Percentiles rank a stretch among this genome's conserved stretches.
Evolutionary conservation across 768 basidiomycete genomes (phyloP).

Genomic region (Lentinula aciculospora): DNA sequence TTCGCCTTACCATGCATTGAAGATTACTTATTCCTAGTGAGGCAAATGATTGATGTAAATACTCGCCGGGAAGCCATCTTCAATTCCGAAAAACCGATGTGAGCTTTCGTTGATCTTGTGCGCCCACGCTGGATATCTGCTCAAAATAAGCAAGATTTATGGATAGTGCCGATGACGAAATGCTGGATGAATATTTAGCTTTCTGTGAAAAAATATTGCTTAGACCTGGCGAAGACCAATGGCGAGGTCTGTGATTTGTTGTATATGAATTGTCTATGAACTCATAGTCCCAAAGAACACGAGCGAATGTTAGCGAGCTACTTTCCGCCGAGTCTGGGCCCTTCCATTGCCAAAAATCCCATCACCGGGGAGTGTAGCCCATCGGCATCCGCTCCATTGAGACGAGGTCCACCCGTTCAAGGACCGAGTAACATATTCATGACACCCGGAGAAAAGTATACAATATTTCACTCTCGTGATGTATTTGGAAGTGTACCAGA

Average conservation of each 20-base stretch:
- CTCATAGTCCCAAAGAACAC: constrained; percentile 11
- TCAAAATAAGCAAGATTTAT: constrained; percentile 36
- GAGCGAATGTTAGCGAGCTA: constrained; percentile 30
- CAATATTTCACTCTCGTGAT: constrained; percentile 66
- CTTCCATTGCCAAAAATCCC: neutral
- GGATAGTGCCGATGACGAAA: constrained; percentile 42
- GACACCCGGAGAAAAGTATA: constrained; percentile 45
- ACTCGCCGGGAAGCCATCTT: constrained; percentile 29
- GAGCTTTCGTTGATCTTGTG: constrained; percentile 17
- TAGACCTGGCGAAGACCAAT: constrained; percentile 22
- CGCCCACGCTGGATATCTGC: constrained; percentile 3
- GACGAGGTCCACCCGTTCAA: neutral
- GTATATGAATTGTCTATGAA: constrained; percentile 2
- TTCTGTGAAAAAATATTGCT: constrained; percentile 58
- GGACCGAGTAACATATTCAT: neutral
- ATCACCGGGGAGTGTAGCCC: neutral
- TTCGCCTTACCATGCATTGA: constrained; percentile 48
- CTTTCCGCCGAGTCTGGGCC: constrained; percentile 25
- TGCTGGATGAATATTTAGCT: constrained; percentile 58
- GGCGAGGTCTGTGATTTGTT: constrained; percentile 12
- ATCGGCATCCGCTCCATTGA: constrained; percentile 1
- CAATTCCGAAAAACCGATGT: constrained; percentile 42
- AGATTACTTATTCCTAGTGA: constrained; percentile 42
- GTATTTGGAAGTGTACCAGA: constrained; percentile 50
- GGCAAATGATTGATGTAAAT: constrained; percentile 28